Conservation (phyloP, 169 alveolate species). For the Cyclospora cayetanensis region DNA sequence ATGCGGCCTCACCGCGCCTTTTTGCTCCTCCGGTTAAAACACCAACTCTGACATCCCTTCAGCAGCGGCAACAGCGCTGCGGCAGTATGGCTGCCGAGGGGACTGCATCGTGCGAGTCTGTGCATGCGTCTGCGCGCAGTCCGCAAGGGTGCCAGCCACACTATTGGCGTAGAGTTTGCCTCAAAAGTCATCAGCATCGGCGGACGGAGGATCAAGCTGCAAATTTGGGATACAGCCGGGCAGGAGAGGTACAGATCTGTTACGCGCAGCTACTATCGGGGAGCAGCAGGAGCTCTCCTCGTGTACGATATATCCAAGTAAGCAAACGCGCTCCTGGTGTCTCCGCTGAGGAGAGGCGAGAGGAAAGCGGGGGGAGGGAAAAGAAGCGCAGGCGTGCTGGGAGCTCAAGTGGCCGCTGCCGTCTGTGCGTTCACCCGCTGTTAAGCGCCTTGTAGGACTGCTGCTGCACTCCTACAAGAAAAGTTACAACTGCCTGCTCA, state of each 20-base stretch:
- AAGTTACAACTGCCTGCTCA: no score
- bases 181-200: slow-evolving; percentile 60
- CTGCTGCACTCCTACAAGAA: no score
- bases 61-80: no score
- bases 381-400: no score
- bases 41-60: no score
- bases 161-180: slow-evolving; percentile 89
- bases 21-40: no score
- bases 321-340: neutral
- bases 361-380: no score
- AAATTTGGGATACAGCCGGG: slow-evolving; percentile 97
- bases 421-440: no score
- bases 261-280: slow-evolving; percentile 89
- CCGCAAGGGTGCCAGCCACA: no score
- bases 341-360: neutral
- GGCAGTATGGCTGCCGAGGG: neutral
- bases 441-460: no score
- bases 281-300: slow-evolving; percentile 92
- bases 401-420: no score
- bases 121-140: neutral
- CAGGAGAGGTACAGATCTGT: slow-evolving; percentile 87
- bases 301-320: slow-evolving; percentile 87
- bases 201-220: slow-evolving; percentile 83
- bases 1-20: no score
- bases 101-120: neutral